Evolutionary conservation across 495 filamentous ascomycete species (phyloP).

Genomic region (Aspergillus biplanus): DNA sequence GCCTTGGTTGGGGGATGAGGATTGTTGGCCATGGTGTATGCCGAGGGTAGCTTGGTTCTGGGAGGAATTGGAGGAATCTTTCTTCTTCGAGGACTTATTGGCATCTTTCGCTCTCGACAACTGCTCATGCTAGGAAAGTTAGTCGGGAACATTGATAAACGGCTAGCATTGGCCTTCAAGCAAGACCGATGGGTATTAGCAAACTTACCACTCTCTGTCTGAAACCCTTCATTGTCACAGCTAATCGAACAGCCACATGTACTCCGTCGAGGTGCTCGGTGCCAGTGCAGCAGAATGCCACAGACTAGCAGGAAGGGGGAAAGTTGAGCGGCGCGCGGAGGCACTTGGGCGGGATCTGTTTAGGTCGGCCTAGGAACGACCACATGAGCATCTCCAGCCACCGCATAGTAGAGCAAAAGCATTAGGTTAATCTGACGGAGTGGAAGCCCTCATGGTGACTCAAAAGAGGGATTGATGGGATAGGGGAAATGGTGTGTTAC

Average conservation of each 20-base stretch:
- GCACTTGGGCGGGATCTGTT: constrained; percentile 35
- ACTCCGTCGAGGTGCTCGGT: constrained; percentile 38
- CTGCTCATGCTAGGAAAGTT: constrained; percentile 69
- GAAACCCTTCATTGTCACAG: constrained; percentile 89
- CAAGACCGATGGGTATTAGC: constrained; percentile 17
- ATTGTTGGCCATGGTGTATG: constrained; percentile 57
- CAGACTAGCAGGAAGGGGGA: constrained; percentile 44
- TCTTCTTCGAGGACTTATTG: constrained; percentile 94
- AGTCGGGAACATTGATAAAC: constrained; percentile 27
- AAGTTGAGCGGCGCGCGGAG: constrained; percentile 24
- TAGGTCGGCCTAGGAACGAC: constrained; percentile 39
- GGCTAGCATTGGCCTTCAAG: constrained; percentile 23
- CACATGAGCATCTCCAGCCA: constrained; percentile 36
- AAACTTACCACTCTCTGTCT: constrained; percentile 93
- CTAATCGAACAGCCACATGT: constrained; percentile 43
- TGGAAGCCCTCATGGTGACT: not conserved
- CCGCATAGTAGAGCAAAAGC: constrained; percentile 17
- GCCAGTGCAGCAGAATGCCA: constrained; percentile 45
- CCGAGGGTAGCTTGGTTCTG: constrained; percentile 49
- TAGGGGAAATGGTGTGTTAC: constrained; percentile 1
- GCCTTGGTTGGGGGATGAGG: constrained; percentile 63
- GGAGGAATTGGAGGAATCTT: constrained; percentile 75
- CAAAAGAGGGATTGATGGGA: constrained; percentile 4
- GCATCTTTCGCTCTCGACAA: constrained; percentile 93
- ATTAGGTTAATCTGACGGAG: constrained; percentile 8